These are phyloP conservation scores for Ascochyta fabae DNA, from an alignment of 2,329 filamentous ascomycete genomes.

Conservation along the genomic window DNA sequence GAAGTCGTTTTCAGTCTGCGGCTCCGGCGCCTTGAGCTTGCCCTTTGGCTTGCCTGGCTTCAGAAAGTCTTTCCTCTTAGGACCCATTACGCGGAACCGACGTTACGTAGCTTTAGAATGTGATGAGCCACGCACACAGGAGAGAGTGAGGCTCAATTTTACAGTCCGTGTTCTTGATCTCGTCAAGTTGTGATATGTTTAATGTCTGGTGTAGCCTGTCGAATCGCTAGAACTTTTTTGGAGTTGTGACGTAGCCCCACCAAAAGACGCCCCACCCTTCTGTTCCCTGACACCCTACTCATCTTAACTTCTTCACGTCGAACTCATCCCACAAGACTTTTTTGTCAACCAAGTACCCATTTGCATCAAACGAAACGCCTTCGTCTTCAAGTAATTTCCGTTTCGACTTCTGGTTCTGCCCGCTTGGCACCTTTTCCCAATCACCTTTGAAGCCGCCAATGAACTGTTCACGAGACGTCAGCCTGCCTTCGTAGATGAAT, in stretches of 20 bases:
- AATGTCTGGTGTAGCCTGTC: background rate
- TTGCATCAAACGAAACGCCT: constrained; percentile 68
- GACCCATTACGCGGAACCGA: constrained; percentile 29
- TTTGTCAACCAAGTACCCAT: constrained; percentile 64
- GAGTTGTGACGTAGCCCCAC: constrained; percentile 28
- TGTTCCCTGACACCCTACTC: constrained; percentile 1
- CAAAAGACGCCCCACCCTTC: constrained; percentile 6
- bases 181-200: background rate
- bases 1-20: constrained; percentile 71
- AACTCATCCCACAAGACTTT: constrained; percentile 55
- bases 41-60: constrained; percentile 39
- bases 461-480: constrained; percentile 29
- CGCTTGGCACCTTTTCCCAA: constrained; percentile 67
- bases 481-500: background rate
- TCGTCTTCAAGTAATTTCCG: constrained; percentile 65
- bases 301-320: constrained; percentile 31
- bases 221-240: constrained; percentile 17
- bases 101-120: background rate
- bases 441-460: constrained; percentile 75
- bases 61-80: constrained; percentile 40
- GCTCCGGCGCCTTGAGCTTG: constrained; percentile 52
- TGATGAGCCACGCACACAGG: too few relatives aligned
- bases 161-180: too few relatives aligned
- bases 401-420: constrained; percentile 70
- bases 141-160: too few relatives aligned